phyloP scores from a whole-genome alignment of 2,329 filamentous ascomycete genomes.

The Fusarium continuum region DNA sequence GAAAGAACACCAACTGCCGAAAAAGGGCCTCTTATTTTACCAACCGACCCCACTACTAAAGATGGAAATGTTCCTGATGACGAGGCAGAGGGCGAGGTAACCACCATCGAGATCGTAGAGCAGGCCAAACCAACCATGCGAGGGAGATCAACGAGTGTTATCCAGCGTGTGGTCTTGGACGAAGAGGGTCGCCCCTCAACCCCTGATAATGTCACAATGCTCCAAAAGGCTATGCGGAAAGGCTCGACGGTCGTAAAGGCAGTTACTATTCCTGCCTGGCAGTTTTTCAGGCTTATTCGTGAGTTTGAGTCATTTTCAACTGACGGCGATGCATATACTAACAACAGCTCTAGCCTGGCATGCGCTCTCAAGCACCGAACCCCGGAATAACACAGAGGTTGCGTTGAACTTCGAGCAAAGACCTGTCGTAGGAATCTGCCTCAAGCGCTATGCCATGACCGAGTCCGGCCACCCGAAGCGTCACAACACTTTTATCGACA shows the following conservation, averaged over 20 bases:
- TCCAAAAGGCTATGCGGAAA: slow-evolving; percentile 56
- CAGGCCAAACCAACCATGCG: slow-evolving; percentile 51
- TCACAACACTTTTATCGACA: slow-evolving; percentile 87
- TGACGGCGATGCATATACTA: slow-evolving; percentile 42
- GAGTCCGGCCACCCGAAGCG: slow-evolving; percentile 73
- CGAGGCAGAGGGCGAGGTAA: slow-evolving; percentile 29
- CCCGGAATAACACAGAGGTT: slow-evolving; percentile 77
- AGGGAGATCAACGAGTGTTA: slow-evolving; percentile 66
- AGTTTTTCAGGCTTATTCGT: slow-evolving; percentile 95
- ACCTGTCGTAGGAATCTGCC: slow-evolving; percentile 89
- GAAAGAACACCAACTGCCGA: slow-evolving; percentile 31
- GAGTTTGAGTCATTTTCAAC: slow-evolving; percentile 51
- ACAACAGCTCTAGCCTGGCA: slow-evolving; percentile 77
- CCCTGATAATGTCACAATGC: slow-evolving; percentile 53
- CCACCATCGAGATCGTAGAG: slow-evolving; percentile 29
- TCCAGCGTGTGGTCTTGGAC: slow-evolving; percentile 67
- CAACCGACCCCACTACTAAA: slow-evolving; percentile 10
- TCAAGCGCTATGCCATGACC: slow-evolving; percentile 85
- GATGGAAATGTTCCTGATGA: slow-evolving; percentile 16
- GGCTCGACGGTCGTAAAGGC: slow-evolving; percentile 72
- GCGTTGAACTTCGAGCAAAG: slow-evolving; percentile 87
- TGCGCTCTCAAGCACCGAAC: slow-evolving; percentile 65
- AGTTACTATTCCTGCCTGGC: slow-evolving; percentile 95
- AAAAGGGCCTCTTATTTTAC: slow-evolving; percentile 8
- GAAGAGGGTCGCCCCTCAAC: slow-evolving; percentile 57